Evolutionary conservation across 140 eudicot species (phyloP).

Genomic region (Stevia rebaudiana): DNA sequence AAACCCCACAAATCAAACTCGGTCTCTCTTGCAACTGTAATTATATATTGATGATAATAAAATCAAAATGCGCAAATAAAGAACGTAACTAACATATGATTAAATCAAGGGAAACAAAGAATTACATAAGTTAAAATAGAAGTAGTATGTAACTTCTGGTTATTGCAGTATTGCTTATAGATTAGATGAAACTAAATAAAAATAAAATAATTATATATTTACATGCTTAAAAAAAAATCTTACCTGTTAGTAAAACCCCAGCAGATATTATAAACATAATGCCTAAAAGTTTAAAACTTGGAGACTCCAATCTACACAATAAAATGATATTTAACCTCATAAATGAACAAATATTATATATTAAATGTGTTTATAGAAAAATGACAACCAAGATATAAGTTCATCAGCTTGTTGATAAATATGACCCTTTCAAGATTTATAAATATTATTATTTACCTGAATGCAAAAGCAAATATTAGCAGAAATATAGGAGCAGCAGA

Average conservation of each 20-base stretch:
- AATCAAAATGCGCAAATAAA: not conserved
- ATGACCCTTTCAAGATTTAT: not conserved
- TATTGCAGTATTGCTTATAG: conserved; percentile 1
- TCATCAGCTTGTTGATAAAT: not conserved
- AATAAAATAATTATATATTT: conserved; percentile 1
- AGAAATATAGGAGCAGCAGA: conserved; percentile 96
- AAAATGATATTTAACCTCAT: conserved; percentile 3
- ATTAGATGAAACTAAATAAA: not conserved
- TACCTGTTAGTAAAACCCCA: conserved; percentile 90
- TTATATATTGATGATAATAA: conserved; percentile 1
- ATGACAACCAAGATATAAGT: not conserved
- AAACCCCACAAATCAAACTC: conserved; percentile 96
- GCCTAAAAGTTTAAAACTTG: conserved; percentile 81
- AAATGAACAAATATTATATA: not conserved
- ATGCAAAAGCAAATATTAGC: conserved; percentile 91
- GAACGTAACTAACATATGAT: conserved; percentile 1
- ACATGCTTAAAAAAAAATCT: conserved; percentile 10
- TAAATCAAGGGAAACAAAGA: not conserved
- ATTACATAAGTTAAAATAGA: not conserved
- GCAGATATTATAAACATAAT: conserved; percentile 75
- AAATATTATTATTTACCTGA: conserved; percentile 59
- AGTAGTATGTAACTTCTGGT: not conserved
- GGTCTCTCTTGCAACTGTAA: conserved; percentile 87
- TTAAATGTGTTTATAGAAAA: not conserved
- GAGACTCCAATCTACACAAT: conserved; percentile 84